These are phyloP conservation scores for Rosellinia necatrix DNA, from an alignment of 2,329 filamentous ascomycete species.

Conservation along the genomic window DNA sequence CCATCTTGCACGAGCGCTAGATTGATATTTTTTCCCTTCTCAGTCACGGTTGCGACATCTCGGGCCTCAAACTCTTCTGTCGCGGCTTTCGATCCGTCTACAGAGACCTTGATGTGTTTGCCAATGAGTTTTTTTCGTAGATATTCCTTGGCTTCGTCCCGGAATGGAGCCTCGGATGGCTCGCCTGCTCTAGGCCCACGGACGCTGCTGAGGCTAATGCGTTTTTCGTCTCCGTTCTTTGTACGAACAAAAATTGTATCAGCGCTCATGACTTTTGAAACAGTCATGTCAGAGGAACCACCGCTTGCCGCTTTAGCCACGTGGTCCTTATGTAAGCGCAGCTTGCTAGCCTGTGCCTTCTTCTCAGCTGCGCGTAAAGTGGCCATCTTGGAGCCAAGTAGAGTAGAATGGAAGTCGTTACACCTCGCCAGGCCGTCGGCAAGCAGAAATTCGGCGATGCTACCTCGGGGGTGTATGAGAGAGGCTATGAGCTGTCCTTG, in stretches of 20 bases:
- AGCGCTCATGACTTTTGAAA: slow-evolving; percentile 83
- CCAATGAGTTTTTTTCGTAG: slow-evolving; percentile 91
- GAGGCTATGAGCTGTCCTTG: slow-evolving; percentile 90
- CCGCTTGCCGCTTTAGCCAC: slow-evolving; percentile 70
- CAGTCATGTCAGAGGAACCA: slow-evolving; percentile 76
- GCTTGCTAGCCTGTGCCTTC: slow-evolving; percentile 74
- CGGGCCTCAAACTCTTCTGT: slow-evolving; percentile 91
- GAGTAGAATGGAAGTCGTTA: slow-evolving; percentile 92
- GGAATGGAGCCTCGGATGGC: slow-evolving; percentile 83
- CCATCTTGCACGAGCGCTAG: slow-evolving; percentile 87
- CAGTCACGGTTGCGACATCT: slow-evolving; percentile 86
- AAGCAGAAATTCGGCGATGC: slow-evolving; percentile 89
- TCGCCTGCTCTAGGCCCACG: slow-evolving; percentile 90
- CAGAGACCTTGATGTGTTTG: slow-evolving; percentile 87
- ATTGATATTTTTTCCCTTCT: slow-evolving; percentile 86
- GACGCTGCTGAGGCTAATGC: slow-evolving; percentile 89
- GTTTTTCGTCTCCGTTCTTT: slow-evolving; percentile 84
- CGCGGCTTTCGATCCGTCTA: slow-evolving; percentile 90
- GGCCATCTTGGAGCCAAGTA: slow-evolving; percentile 89
- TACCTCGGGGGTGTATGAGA: slow-evolving; percentile 86
- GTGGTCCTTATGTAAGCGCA: slow-evolving; percentile 81
- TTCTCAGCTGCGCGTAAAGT: slow-evolving; percentile 84
- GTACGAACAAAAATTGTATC: slow-evolving; percentile 87
- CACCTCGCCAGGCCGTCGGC: slow-evolving; percentile 89
- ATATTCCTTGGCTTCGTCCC: slow-evolving; percentile 94